Evolutionary conservation across 2,329 filamentous ascomycete genomes (phyloP).

Genomic region (Pyrenophora teres): DNA sequence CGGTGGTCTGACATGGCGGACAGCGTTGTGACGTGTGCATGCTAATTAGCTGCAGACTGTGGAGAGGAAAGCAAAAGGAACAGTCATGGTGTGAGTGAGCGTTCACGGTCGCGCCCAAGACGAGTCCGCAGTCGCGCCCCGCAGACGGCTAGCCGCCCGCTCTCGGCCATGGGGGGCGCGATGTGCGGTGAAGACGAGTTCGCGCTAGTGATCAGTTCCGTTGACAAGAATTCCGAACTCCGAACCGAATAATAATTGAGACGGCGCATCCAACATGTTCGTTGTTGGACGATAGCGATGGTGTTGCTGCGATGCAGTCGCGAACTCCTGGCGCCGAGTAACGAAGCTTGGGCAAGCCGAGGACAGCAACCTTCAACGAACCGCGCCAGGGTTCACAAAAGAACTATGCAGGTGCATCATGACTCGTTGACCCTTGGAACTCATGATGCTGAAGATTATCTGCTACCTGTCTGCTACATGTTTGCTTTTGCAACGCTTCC

Average conservation of each 20-base stretch:
- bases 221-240: conserved; percentile 5
- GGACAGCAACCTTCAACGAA: neutral
- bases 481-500: too few relatives aligned
- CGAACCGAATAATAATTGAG: neutral
- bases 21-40: conserved; percentile 12
- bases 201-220: neutral
- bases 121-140: conserved; percentile 18
- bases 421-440: too few relatives aligned
- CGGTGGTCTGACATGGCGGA: conserved; percentile 45
- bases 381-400: neutral
- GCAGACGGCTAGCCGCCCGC: conserved; percentile 21
- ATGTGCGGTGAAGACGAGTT: conserved; percentile 14
- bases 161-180: conserved; percentile 6
- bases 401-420: too few relatives aligned
- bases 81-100: conserved; percentile 1
- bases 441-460: too few relatives aligned
- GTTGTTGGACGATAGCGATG: neutral
- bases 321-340: neutral
- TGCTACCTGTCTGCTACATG: too few relatives aligned
- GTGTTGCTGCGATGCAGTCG: neutral
- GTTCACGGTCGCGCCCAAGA: conserved; percentile 7
- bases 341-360: conserved; percentile 4
- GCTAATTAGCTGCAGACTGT: conserved; percentile 3
- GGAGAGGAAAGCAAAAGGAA: neutral
- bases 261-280: neutral